phyloP scores from a whole-genome alignment of 106 monocot genomes.

The Agapanthus africanus region DNA sequence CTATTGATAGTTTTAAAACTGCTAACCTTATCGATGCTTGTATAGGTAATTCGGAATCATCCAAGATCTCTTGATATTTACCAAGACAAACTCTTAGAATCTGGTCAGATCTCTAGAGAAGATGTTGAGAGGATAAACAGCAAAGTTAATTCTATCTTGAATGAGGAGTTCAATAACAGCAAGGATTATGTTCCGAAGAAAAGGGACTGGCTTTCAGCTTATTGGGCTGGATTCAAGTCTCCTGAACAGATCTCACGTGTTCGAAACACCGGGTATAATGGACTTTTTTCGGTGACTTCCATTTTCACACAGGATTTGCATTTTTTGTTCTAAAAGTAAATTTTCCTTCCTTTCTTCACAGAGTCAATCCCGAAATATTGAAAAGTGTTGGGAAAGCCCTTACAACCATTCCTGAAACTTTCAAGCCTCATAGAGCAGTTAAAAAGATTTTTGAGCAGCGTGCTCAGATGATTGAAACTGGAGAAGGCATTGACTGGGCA shows the following conservation, averaged over 20 bases:
- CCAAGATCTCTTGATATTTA: constrained; percentile 81
- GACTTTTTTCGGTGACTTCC: not conserved
- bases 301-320: not conserved
- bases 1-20: not conserved
- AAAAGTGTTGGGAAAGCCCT: constrained; percentile 86
- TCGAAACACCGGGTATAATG: constrained; percentile 79
- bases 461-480: constrained; percentile 76
- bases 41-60: constrained; percentile 76
- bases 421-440: constrained; percentile 72
- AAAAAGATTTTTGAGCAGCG: constrained; percentile 80
- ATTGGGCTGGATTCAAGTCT: constrained; percentile 94
- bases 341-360: constrained; percentile 31
- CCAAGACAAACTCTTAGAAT: constrained; percentile 66
- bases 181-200: constrained; percentile 83
- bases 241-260: constrained; percentile 94
- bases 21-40: not conserved
- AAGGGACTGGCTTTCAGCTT: constrained; percentile 91
- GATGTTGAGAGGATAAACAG: constrained; percentile 61
- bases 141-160: constrained; percentile 67
- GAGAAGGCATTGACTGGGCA: constrained; percentile 96
- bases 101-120: constrained; percentile 54
- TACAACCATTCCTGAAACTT: constrained; percentile 73
- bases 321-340: constrained; percentile 13
- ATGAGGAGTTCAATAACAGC: constrained; percentile 82
- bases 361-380: constrained; percentile 88